Conservation (phyloP, 1,284 basidiomycete species). For the Cystobasidiaceae sp. region DNA sequence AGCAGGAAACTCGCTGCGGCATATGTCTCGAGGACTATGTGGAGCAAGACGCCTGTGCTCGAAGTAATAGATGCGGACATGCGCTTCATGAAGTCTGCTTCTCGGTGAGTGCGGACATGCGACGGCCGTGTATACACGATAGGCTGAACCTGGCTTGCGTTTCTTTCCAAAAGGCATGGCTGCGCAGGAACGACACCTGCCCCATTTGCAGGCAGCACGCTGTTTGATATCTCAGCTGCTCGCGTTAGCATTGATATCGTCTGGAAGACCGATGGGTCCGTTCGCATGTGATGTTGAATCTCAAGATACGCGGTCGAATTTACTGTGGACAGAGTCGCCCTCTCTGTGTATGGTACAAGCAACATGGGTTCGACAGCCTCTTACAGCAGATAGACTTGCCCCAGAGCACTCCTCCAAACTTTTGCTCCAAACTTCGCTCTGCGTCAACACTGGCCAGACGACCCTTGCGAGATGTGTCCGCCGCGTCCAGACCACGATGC, state of each 20-base stretch:
- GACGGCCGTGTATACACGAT: not conserved
- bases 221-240: not conserved
- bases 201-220: slow-evolving; percentile 20
- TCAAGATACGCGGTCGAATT: too few relatives aligned
- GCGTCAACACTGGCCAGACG: not conserved
- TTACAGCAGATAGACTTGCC: not conserved
- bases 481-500: not conserved
- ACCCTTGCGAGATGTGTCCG: not conserved
- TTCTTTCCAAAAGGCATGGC: slow-evolving; percentile 1
- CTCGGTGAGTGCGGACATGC: not conserved
- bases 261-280: too few relatives aligned
- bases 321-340: too few relatives aligned
- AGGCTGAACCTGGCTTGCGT: not conserved
- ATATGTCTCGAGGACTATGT: slow-evolving; percentile 31
- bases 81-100: slow-evolving; percentile 18
- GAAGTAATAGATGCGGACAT: slow-evolving; percentile 27
- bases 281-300: too few relatives aligned
- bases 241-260: not conserved
- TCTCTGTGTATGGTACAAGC: too few relatives aligned
- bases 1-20: slow-evolving; percentile 18
- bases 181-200: slow-evolving; percentile 10
- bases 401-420: not conserved
- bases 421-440: not conserved
- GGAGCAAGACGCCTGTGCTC: slow-evolving; percentile 1
- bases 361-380: not conserved